Evolutionary conservation across 2,329 filamentous ascomycete genomes (phyloP).

Genomic region (Diplocarpon rosae): DNA sequence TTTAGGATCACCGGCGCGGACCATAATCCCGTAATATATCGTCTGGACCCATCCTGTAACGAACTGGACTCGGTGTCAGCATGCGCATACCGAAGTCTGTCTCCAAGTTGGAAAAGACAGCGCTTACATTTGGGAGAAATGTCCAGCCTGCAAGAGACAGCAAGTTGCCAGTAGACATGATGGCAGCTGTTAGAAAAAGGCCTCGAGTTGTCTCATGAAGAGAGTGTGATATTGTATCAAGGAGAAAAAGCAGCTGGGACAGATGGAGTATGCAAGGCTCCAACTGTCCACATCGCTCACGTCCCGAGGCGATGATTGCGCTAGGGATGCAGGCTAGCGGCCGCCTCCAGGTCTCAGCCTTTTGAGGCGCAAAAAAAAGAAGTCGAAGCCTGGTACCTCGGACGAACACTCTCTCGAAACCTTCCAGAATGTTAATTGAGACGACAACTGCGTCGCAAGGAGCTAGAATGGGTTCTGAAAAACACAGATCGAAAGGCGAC

Average conservation of each 20-base stretch:
- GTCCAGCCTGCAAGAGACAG: conserved; percentile 50
- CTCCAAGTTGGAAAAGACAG: conserved; percentile 1
- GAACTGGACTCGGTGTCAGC: conserved; percentile 41
- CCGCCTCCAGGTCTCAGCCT: conserved; percentile 9
- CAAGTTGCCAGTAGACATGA: conserved; percentile 27
- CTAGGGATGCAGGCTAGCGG: conserved; percentile 12
- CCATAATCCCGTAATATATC: conserved; percentile 77
- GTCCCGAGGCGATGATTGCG: not conserved
- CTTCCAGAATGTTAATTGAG: conserved; percentile 22
- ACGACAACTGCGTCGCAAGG: conserved; percentile 7
- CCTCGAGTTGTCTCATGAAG: conserved; percentile 4
- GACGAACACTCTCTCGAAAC: not conserved
- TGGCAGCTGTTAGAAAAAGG: not conserved
- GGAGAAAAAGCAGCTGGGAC: not conserved
- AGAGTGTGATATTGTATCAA: not conserved
- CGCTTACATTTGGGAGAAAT: conserved; percentile 46
- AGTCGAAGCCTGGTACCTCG: not conserved
- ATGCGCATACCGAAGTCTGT: not conserved
- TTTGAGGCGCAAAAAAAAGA: not conserved
- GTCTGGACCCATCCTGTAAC: conserved; percentile 67
- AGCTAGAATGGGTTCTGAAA: conserved; percentile 16
- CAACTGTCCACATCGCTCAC: conserved; percentile 8
- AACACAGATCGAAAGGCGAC: conserved; percentile 24
- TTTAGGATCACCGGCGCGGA: conserved; percentile 78
- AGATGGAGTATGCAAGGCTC: conserved; percentile 6